Conservation (phyloP, 2,329 filamentous ascomycete species). For the Verticillium longisporum region DNA sequence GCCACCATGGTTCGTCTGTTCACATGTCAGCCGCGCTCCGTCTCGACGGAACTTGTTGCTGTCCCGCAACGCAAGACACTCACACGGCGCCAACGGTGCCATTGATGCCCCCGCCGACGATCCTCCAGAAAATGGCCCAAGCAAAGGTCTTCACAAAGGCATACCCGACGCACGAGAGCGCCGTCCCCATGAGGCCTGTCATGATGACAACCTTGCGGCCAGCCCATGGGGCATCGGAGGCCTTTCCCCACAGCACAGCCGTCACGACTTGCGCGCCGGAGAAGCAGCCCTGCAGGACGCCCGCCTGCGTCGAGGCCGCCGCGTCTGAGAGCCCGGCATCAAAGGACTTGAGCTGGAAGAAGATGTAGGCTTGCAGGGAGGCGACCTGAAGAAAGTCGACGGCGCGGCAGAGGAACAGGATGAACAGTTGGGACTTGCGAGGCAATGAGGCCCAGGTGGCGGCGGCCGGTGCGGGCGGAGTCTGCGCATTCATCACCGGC, state of each 20-base stretch:
- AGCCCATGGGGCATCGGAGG: conserved; percentile 33
- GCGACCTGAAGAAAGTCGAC: conserved; percentile 70
- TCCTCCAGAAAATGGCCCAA: conserved; percentile 58
- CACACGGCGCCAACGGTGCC: conserved; percentile 41
- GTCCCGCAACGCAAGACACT: conserved; percentile 10
- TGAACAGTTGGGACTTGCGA: conserved; percentile 61
- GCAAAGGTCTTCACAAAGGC: conserved; percentile 62
- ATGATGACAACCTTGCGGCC: conserved; percentile 67
- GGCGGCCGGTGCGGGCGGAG: background rate
- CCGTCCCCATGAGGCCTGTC: conserved; percentile 61
- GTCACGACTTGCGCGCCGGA: conserved; percentile 69
- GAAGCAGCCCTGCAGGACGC: conserved; percentile 60
- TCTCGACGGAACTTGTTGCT: no score
- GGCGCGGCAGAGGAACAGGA: conserved; percentile 63
- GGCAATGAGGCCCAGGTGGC: conserved; percentile 63
- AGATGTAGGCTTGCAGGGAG: conserved; percentile 63
- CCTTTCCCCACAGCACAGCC: conserved; percentile 48
- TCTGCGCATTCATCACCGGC: background rate
- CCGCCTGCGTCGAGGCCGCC: conserved; percentile 39
- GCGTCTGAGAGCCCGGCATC: conserved; percentile 43
- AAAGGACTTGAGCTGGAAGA: conserved; percentile 68
- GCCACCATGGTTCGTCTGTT: conserved; percentile 39
- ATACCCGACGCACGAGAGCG: conserved; percentile 61
- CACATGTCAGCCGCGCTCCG: background rate
- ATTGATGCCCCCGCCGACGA: conserved; percentile 51